phyloP scores from a whole-genome alignment of 1,284 basidiomycete genomes.

The Cryptococcus amylolentus region DNA sequence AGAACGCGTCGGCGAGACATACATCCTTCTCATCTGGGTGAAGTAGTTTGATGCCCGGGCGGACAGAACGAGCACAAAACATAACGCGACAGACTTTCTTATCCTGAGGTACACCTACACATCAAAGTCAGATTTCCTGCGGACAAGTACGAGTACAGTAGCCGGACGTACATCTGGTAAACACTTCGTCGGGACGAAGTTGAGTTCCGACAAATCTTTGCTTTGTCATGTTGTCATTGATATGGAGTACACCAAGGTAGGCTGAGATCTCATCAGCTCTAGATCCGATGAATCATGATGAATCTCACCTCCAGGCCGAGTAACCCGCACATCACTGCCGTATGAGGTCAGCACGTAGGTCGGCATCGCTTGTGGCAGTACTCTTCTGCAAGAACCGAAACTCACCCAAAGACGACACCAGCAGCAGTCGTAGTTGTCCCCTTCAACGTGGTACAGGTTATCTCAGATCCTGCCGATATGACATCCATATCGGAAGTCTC shows the following conservation, averaged over 20 bases:
- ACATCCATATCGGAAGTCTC: neutral
- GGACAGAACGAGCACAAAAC: constrained; percentile 39
- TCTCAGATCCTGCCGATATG: constrained; percentile 7
- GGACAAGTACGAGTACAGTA: neutral
- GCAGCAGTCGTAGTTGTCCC: constrained; percentile 20
- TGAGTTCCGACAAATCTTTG: constrained; percentile 30
- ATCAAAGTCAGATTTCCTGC: neutral
- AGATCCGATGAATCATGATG: no score
- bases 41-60: constrained; percentile 38
- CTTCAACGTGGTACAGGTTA: constrained; percentile 21
- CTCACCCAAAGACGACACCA: constrained; percentile 31
- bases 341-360: no score
- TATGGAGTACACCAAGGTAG: neutral
- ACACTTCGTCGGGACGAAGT: constrained; percentile 38
- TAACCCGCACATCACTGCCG: no score
- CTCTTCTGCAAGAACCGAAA: neutral
- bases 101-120: constrained; percentile 33
- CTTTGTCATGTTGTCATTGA: neutral
- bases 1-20: constrained; percentile 6
- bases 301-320: no score
- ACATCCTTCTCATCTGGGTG: constrained; percentile 38
- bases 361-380: no score
- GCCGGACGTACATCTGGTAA: constrained; percentile 33
- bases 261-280: no score
- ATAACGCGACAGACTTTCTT: constrained; percentile 36